Evolutionary conservation across 192 early-diverging fungal genomes (phyloP).

Genomic region (Coemansia sp.): DNA sequence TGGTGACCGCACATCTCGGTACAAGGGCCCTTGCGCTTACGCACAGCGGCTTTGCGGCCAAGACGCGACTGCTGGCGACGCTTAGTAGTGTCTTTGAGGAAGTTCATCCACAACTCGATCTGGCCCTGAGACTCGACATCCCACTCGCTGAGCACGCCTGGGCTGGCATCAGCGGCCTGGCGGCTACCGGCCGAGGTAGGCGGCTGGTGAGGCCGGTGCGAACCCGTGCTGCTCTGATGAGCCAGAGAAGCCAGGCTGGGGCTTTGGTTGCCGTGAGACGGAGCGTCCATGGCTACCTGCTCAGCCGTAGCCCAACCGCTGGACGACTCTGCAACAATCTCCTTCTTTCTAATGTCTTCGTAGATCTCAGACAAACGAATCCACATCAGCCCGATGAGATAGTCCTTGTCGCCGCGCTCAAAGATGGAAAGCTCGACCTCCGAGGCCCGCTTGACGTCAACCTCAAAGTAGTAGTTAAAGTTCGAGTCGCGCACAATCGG

Average conservation of each 20-base stretch:
- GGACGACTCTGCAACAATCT: constrained; percentile 60
- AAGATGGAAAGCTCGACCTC: constrained; percentile 91
- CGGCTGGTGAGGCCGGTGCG: not conserved
- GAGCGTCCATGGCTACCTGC: constrained; percentile 32
- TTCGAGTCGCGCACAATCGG: constrained; percentile 67
- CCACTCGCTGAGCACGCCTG: constrained; percentile 53
- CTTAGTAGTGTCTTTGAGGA: constrained; percentile 59
- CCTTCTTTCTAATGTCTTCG: constrained; percentile 75
- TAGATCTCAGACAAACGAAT: constrained; percentile 91
- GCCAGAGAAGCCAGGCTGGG: constrained; percentile 13
- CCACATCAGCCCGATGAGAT: constrained; percentile 86
- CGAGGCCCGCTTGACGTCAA: constrained; percentile 83
- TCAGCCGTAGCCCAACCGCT: constrained; percentile 54
- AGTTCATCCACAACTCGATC: constrained; percentile 81
- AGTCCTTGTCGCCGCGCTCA: constrained; percentile 73
- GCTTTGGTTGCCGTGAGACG: constrained; percentile 9
- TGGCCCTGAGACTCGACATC: constrained; percentile 95
- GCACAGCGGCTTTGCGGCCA: constrained; percentile 77
- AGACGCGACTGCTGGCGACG: constrained; percentile 50
- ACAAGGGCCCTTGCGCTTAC: constrained; percentile 77
- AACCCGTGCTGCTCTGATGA: constrained; percentile 11
- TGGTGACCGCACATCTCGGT: constrained; percentile 91
- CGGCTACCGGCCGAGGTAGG: not conserved
- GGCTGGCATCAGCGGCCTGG: constrained; percentile 7
- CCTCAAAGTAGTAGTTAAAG: constrained; percentile 85